Base-by-base conservation (phyloP, 129 eudicot genomes). In the carrot (Daucus carota) region DNA sequence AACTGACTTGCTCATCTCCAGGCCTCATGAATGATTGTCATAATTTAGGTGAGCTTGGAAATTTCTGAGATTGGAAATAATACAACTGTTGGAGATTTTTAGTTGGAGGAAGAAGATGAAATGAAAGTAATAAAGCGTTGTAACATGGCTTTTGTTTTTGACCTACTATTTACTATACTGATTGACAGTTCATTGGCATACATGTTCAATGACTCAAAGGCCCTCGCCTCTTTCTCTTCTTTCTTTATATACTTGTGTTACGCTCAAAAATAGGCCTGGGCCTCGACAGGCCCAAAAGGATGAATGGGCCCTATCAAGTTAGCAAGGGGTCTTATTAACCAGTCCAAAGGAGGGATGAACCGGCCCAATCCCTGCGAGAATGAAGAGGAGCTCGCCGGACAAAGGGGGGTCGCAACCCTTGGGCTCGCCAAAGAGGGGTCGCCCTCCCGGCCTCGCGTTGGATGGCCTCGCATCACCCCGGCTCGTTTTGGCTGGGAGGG, bases 101-200 rank as follows among this genome's bases (percentile, higher is more conserved):
- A 57, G 31, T n/a, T 63, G 40, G 6, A 14, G 70, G 72, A 67
- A 67, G 40, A 67, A n/a, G 33, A 70, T 70, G 73, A 75, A 59
- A 38, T 16, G 57, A 17, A 48, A 70, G 52, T 20, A 40, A 40
- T 40, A 40, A 70, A 20, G 42, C 22, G 44, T 29, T n/a, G n/a
- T 29, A 22, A 46, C 66, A 46, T 52, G 65, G 67, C 38, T 46
- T 48, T 46, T 24, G 34, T 48, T 52, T 33, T 48, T 52, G 38
- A 52, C 66, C 63, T 31, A 74, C 50, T 33, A 33, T 73, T 79
- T 28, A 34, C 75, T 80, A 62, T 22, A 13, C 68, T 80, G 78
- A 73, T 31, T 80, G 78, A 73, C 82, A 63, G 73, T 79, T 79
- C 82, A 28, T 63, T 12, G n/a, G 10, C 65, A n/a, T 57, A 3